Base-by-base conservation (phyloP, 306 rosid genomes). In the Arachis hypogaea region DNA sequence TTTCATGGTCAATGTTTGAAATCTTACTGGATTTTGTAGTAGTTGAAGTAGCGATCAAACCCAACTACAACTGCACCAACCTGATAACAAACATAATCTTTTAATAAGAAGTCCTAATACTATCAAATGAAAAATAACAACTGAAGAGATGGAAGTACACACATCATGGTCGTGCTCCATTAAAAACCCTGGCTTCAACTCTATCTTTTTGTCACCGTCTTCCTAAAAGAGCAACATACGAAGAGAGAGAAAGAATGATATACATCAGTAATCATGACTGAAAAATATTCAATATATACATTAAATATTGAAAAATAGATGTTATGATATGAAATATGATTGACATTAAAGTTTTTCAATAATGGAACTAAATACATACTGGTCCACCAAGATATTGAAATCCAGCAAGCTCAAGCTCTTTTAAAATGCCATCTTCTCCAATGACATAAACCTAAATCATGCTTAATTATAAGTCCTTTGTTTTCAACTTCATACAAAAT, bases 31-130 rank as follows among this genome's bases (percentile, higher is more conserved):
- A 90, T 57, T 88, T 94, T 94, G 80, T 89, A 90, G 92, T 94
- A 94, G 91, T 94, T 94, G 89, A 94, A 83, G 80, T 88, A 84
- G 75, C 99, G 98, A 87, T 94, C 99, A 80, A 94, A 94, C 54
- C 99, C 99, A 77, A 94, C 99, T 62, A 94, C 99, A 41, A 94
- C 97, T 44, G 99, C 99, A 72, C 98, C 99, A 73, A 94, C 98
- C 99, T 94, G 72, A 63, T 55, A 78, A 75, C 16, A 38, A 71
- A 40, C 70, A 77, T 38, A 77, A 16, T 72, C 44, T 78, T 62
- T 58, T 63, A 11, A 46, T 67, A 80, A 8, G 69, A 65, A 44
- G 38, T 58, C 6, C 4, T 22, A 59, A 70, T 43, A 38, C 45
- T 28, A 65, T 14, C 50, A 33, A 59, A 44, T 42, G 52, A 76